Evolutionary conservation across 2,329 filamentous ascomycete genomes (phyloP).

Genomic region (Dactylellina leptospora): DNA sequence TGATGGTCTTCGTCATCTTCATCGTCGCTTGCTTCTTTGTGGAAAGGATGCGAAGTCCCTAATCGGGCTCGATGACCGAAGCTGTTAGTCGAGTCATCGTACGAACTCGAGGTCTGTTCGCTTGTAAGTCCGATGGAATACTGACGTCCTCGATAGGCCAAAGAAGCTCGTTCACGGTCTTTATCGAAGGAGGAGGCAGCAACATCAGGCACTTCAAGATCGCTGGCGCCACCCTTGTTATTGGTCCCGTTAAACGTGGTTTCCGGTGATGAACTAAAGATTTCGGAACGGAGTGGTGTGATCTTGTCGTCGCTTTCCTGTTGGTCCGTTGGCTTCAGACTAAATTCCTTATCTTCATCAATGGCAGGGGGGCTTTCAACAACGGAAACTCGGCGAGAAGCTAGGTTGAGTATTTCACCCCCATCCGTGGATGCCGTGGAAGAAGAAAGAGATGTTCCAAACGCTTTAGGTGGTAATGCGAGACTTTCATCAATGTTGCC

Average conservation of each 20-base stretch:
- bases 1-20: conserved; percentile 29
- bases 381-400: conserved; percentile 32
- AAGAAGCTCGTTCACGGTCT: conserved; percentile 24
- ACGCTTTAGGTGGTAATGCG: conserved; percentile 54
- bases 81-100: conserved; percentile 49
- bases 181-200: conserved; percentile 37
- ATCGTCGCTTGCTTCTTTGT: conserved; percentile 46
- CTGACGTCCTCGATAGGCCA: conserved; percentile 49
- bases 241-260: conserved; percentile 25
- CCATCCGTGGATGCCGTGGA: conserved; percentile 56
- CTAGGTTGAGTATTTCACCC: conserved; percentile 45
- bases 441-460: conserved; percentile 55
- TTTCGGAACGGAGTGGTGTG: conserved; percentile 32
- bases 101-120: conserved; percentile 55
- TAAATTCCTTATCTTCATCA: conserved; percentile 37
- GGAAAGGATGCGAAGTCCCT: conserved; percentile 36
- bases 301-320: conserved; percentile 47
- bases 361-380: conserved; percentile 31
- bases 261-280: conserved; percentile 22
- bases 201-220: conserved; percentile 38
- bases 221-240: conserved; percentile 21
- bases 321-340: conserved; percentile 19
- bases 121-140: conserved; percentile 54
- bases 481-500: conserved; percentile 53
- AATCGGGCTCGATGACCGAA: conserved; percentile 36